Conservation (phyloP, 1,284 basidiomycete genomes). For the Melampsora americana region DNA sequence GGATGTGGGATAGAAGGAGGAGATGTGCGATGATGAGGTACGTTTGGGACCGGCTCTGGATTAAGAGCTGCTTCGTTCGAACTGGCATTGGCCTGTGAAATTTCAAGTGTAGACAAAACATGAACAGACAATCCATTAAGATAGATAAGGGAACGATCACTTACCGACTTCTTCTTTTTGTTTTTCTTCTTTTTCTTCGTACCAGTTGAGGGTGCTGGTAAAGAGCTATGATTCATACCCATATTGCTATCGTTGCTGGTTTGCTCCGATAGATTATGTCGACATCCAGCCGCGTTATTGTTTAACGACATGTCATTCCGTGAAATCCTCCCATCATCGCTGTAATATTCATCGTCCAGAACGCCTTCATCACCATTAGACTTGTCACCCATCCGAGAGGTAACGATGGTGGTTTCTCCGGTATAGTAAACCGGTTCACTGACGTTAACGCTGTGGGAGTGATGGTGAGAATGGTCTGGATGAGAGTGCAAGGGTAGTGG, state of each 20-base stretch:
- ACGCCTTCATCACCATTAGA: constrained; percentile 46
- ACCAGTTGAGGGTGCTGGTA: constrained; percentile 19
- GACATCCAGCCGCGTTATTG: constrained; percentile 1
- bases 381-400: constrained; percentile 51
- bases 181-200: constrained; percentile 43
- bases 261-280: constrained; percentile 33
- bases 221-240: constrained; percentile 26
- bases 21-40: constrained; percentile 10
- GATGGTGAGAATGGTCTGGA: constrained; percentile 58
- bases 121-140: background rate
- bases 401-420: constrained; percentile 45
- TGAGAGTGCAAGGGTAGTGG: constrained; percentile 59
- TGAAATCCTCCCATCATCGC: constrained; percentile 51
- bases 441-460: constrained; percentile 56
- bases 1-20: constrained; percentile 12
- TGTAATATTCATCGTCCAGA: constrained; percentile 56
- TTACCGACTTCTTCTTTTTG: constrained; percentile 42
- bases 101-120: background rate
- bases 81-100: constrained; percentile 17
- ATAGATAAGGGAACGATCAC: constrained; percentile 8
- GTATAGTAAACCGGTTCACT: constrained; percentile 40
- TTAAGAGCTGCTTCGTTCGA: constrained; percentile 20
- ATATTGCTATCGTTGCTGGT: constrained; percentile 30
- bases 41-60: constrained; percentile 5
- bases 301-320: constrained; percentile 25